Base-by-base conservation (phyloP, 2,329 filamentous ascomycete genomes). In the Samsoniella hepiali region DNA sequence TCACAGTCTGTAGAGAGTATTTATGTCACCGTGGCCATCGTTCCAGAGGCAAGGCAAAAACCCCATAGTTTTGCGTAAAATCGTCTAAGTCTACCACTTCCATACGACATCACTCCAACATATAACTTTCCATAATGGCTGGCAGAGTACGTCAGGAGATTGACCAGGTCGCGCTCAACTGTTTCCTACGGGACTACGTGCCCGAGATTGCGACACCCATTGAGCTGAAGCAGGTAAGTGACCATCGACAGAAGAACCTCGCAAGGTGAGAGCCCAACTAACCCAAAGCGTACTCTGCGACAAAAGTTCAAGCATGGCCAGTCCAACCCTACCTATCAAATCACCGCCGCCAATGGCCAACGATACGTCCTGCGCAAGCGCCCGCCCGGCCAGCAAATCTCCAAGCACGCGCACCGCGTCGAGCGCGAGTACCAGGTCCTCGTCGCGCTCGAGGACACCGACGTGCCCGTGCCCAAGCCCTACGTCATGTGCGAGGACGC, bases 371-470 rank as follows among this genome's bases (percentile, higher is more conserved):
- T 96, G 78, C 90, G 93, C 73, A 96, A 97, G 84, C 96, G 96
- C 77, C 93, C 93, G 1, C 92, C 93, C 10, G 93, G 93, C 66
- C 85, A 88, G 77, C 86, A 96, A 36, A 83, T 96, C 60, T 94
- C 91, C 67, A 90, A 91, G 77, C 91, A 91, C 1, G 93, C 93
- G 9, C 93, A 97, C 78, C 90, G 91, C 74, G 91, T 97, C 71
- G 93, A 97, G 77, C 88, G 93, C 69, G 93, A 97, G 77, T 93
- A 93, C 78, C 86, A 87, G 69, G 89, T 96, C 71, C 90, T 96
- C 68, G 84, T 89, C 72, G 91, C 93, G 1, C 82, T 96, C 27
- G 84, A 85, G 8, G 64, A 77, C 51, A 93, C 90, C 31, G 85
- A 90, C 72, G 91, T 96, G 7, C 91, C 92, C 0, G 90, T 95